Evolutionary conservation across 805 yeast species (phyloP).

Genomic region (Myxozyma neglecta): DNA sequence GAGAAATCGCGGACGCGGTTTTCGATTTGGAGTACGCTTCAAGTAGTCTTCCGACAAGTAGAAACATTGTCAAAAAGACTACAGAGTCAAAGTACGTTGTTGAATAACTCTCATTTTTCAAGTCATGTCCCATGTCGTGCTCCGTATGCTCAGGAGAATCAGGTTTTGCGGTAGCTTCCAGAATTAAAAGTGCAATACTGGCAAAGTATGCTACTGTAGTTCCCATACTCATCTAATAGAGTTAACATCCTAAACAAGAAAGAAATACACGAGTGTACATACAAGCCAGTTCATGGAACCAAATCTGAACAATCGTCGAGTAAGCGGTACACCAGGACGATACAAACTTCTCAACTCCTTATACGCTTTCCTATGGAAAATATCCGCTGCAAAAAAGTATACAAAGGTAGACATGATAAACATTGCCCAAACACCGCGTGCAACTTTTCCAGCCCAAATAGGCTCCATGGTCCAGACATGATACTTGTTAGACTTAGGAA

Average conservation of each 20-base stretch:
- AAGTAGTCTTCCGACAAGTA: constrained; percentile 66
- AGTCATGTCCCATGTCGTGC: not conserved
- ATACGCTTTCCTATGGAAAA: constrained; percentile 67
- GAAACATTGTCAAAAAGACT: constrained; percentile 69
- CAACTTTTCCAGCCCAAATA: constrained; percentile 60
- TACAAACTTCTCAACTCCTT: constrained; percentile 60
- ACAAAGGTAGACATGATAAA: constrained; percentile 68
- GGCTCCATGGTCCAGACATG: constrained; percentile 60
- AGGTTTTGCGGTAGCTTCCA: constrained; percentile 44
- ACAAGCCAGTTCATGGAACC: constrained; percentile 72
- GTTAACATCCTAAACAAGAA: not conserved
- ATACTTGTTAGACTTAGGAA: constrained; percentile 47
- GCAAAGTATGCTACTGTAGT: constrained; percentile 71
- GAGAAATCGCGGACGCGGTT: constrained; percentile 64
- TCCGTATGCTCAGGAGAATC: constrained; percentile 12
- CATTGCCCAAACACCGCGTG: constrained; percentile 65
- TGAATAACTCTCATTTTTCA: constrained; percentile 45
- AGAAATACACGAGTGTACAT: not conserved
- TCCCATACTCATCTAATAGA: constrained; percentile 57
- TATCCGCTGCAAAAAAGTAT: constrained; percentile 70
- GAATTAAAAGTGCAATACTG: constrained; percentile 56
- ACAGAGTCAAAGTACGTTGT: constrained; percentile 79
- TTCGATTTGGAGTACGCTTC: constrained; percentile 67
- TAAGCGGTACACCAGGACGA: constrained; percentile 56
- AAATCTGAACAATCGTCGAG: constrained; percentile 59